Conservation (phyloP, 441 rosid genomes). For the Aleurites moluccanus region DNA sequence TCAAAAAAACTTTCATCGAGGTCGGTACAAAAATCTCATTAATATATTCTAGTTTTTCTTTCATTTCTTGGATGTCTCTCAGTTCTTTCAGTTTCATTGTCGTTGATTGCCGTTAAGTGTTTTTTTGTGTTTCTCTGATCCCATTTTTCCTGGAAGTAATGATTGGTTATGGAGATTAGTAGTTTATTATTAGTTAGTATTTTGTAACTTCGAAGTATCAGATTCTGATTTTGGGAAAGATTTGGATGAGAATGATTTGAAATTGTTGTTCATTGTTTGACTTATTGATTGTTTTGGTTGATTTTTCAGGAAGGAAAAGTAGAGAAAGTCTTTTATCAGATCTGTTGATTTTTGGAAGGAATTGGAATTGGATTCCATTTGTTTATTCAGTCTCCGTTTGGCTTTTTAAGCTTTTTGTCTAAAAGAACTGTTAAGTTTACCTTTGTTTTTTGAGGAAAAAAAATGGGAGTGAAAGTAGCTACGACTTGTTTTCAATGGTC, state of each 20-base stretch:
- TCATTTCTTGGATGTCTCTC: constrained; percentile 15
- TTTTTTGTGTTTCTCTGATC: constrained; percentile 15
- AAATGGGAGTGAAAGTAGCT: constrained; percentile 64
- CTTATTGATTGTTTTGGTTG: not conserved
- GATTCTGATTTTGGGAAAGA: not conserved
- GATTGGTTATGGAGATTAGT: not conserved
- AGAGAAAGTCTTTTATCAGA: not conserved
- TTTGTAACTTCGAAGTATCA: not conserved
- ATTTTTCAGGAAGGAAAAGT: constrained; percentile 13
- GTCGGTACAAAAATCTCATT: not conserved
- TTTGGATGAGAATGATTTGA: not conserved
- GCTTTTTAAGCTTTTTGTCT: not conserved
- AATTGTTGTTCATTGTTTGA: not conserved
- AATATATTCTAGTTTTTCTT: not conserved
- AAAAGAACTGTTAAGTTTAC: too few species aligned
- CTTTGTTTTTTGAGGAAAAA: not conserved
- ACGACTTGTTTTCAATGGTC: constrained; percentile 63
- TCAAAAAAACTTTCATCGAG: not conserved
- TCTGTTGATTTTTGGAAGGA: constrained; percentile 3
- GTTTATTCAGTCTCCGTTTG: not conserved
- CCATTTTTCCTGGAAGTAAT: constrained; percentile 9
- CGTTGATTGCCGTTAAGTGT: not conserved
- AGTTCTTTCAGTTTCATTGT: not conserved
- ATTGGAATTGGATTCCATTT: not conserved
- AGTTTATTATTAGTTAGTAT: not conserved